phyloP scores from a whole-genome alignment of 2,329 filamentous ascomycete species.

The Trichothecium sympodiale region DNA sequence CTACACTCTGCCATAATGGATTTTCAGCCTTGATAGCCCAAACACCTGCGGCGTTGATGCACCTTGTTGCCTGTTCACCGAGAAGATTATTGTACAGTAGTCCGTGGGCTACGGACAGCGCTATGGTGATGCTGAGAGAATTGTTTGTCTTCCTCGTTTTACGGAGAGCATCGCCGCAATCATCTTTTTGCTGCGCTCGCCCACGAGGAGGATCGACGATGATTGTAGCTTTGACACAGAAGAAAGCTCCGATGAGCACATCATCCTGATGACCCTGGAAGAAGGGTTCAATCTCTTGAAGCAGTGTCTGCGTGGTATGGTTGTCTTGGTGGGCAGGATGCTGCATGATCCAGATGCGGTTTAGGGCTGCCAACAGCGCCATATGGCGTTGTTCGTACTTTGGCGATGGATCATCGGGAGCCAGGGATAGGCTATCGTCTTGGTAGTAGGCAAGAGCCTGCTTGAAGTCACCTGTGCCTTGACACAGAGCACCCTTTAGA shows the following conservation, averaged over 20 bases:
- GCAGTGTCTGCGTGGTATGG: constrained; percentile 44
- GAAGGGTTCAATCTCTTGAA: constrained; percentile 55
- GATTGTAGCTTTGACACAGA: constrained; percentile 61
- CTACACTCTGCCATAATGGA: constrained; percentile 68
- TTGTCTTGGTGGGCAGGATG: constrained; percentile 47
- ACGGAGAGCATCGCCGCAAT: constrained; percentile 62
- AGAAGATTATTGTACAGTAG: constrained; percentile 74
- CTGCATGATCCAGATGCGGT: constrained; percentile 63
- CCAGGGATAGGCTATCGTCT: constrained; percentile 40
- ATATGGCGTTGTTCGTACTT: constrained; percentile 51
- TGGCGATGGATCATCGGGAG: constrained; percentile 23
- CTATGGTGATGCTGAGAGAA: constrained; percentile 69
- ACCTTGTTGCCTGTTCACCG: constrained; percentile 70
- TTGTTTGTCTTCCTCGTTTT: constrained; percentile 61
- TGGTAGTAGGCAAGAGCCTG: constrained; percentile 57
- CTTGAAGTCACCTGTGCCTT: constrained; percentile 65
- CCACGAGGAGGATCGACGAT: constrained; percentile 49
- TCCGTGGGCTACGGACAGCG: constrained; percentile 74
- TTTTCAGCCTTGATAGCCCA: constrained; percentile 63
- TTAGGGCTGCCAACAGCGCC: constrained; percentile 54
- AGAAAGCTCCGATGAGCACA: constrained; percentile 68
- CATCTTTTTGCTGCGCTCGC: constrained; percentile 67
- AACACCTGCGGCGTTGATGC: constrained; percentile 55
- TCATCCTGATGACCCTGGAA: constrained; percentile 60
- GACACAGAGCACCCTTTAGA: constrained; percentile 62